Conservation (phyloP, 2,329 filamentous ascomycete species). For the Elsinoe fawcettii region DNA sequence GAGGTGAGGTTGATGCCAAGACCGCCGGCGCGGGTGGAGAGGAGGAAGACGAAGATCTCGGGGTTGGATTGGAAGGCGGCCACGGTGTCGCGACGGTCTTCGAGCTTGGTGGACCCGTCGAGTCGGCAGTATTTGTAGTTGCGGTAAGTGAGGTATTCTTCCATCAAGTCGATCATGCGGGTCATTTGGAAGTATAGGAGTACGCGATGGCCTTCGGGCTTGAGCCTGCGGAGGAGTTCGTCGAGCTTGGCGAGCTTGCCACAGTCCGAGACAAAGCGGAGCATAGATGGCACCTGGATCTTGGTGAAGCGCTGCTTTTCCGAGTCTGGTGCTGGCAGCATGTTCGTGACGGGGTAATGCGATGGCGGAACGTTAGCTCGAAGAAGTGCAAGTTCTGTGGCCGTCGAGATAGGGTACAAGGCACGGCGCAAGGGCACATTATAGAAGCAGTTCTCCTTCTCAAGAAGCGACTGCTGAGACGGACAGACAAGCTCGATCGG, state of each 20-base stretch:
- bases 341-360: constrained; percentile 53
- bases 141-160: constrained; percentile 96
- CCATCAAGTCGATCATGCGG: constrained; percentile 98
- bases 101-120: constrained; percentile 93
- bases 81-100: constrained; percentile 93
- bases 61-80: constrained; percentile 91
- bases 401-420: constrained; percentile 58
- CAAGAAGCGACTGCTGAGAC: constrained; percentile 53
- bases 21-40: constrained; percentile 93
- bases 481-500: constrained; percentile 75
- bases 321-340: constrained; percentile 72
- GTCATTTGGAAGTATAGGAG: constrained; percentile 99
- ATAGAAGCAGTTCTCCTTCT: constrained; percentile 70
- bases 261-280: constrained; percentile 92
- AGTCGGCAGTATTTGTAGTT: constrained; percentile 98
- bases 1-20: constrained; percentile 95
- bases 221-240: constrained; percentile 76
- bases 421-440: constrained; percentile 66
- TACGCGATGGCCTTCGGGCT: constrained; percentile 86
- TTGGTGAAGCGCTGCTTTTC: constrained; percentile 80
- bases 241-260: constrained; percentile 93
- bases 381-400: constrained; percentile 67
- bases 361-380: constrained; percentile 60
- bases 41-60: constrained; percentile 93
- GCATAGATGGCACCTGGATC: constrained; percentile 92